Base-by-base conservation (phyloP, 495 filamentous ascomycete species). In the Penicillium ucsense region DNA sequence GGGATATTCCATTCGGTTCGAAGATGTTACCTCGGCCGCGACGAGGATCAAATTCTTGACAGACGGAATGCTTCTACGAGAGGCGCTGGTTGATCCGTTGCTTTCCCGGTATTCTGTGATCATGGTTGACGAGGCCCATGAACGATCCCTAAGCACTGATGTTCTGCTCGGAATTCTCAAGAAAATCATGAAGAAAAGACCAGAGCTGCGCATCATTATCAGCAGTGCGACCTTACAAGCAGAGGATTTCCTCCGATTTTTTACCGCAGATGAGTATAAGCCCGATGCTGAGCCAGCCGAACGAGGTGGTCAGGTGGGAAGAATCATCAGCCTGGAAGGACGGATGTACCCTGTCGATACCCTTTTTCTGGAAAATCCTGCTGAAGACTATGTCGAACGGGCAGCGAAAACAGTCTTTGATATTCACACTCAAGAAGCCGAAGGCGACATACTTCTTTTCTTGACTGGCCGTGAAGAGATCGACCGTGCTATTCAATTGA, bases 61-160 rank as follows among this genome's bases (percentile, higher is more conserved):
- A 3, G 92, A 99, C 73, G 94, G 92, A 7, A 77, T 99, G 57
- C 76, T 99, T 29, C 84, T 99, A 54, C 77, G 92, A 64, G 94
- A 99, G 68, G 89, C 88, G 12, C 74, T 99, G 8, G 87, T 94
- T 12, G 94, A 97, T 64, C 92, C 92, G 48, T 73, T 96, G 9
- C 69, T 99, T 11, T 92, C 87, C 31, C 80, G 89, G 5, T 99
- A 99, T 62, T 94, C 88, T 5, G 86, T 97, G 33, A 88, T 99
- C 57, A 99, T 97, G 91, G 85, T 99, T 27, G 92, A 99, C 60
- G 92, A 99, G 63, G 94, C 94, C 30, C 92, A 99, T 66, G 92
- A 99, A 65, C 80, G 94, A 45, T 94, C 88, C 49, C 76, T 99
- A 47, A 94, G 90, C 66, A 90, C 90, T 5, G 92, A 99, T 56